phyloP scores from a whole-genome alignment of 148 eudicot genomes.

The Silene latifolia region DNA sequence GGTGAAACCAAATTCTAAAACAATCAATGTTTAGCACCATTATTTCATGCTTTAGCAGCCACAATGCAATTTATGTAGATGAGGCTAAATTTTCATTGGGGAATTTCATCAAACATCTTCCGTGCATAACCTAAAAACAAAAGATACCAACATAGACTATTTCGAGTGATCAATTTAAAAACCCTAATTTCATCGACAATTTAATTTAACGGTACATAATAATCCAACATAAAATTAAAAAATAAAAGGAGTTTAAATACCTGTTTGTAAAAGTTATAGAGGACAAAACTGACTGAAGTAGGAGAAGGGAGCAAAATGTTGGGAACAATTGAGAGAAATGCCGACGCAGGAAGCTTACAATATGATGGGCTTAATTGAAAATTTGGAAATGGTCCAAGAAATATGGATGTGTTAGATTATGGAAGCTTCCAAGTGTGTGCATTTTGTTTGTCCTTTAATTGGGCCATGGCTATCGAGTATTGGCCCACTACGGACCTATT shows the following conservation, averaged over 20 bases:
- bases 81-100: constrained; percentile 3
- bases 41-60: no score
- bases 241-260: not conserved
- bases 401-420: constrained; percentile 4
- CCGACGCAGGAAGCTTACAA: not conserved
- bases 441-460: not conserved
- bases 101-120: constrained; percentile 26
- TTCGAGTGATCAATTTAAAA: not conserved
- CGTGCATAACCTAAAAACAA: constrained; percentile 12
- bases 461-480: no score
- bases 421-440: constrained; percentile 22
- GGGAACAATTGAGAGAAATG: not conserved
- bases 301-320: not conserved
- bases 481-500: no score
- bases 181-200: not conserved
- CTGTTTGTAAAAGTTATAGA: not conserved
- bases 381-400: not conserved
- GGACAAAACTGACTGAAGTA: not conserved
- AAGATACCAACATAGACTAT: not conserved
- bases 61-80: not conserved
- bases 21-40: not conserved
- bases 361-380: not conserved
- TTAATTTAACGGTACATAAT: not conserved
- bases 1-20: not conserved
- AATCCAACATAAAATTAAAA: not conserved